These are phyloP conservation scores for Penicillium paneum DNA, from an alignment of 2,329 filamentous ascomycete species.

Conservation along the genomic window DNA sequence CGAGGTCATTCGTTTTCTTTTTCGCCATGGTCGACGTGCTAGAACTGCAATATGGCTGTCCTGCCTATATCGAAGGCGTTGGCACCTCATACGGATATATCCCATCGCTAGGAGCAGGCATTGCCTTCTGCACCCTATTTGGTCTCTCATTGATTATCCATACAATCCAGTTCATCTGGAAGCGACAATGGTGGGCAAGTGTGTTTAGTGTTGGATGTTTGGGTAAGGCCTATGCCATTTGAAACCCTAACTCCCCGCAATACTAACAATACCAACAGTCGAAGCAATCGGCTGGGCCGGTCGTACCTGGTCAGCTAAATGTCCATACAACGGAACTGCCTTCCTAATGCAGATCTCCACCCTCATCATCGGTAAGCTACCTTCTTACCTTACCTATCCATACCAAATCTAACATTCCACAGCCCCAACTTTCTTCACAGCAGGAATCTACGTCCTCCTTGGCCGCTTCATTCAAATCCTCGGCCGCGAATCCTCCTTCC, in stretches of 20 bases:
- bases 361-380: constrained; percentile 30
- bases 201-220: constrained; percentile 38
- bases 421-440: constrained; percentile 52
- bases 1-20: not conserved
- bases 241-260: not conserved
- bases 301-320: constrained; percentile 49
- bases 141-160: constrained; percentile 37
- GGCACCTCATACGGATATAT: constrained; percentile 34
- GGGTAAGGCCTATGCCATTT: constrained; percentile 23
- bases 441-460: constrained; percentile 51
- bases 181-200: constrained; percentile 40
- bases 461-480: constrained; percentile 47
- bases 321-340: constrained; percentile 49
- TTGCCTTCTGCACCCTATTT: constrained; percentile 35
- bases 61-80: constrained; percentile 25
- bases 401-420: not conserved
- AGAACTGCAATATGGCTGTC: constrained; percentile 23
- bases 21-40: constrained; percentile 11
- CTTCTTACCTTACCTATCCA: not conserved
- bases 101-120: constrained; percentile 34
- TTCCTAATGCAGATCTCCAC: constrained; percentile 53
- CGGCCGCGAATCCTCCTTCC: constrained; percentile 44
- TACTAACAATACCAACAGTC: constrained; percentile 16
- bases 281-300: constrained; percentile 51
- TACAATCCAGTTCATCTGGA: constrained; percentile 36